Evolutionary conservation across 1,139 yeast species (phyloP), one percentile per base, ranked within the genome.

Genomic region (Candida dubliniensis): DNA sequence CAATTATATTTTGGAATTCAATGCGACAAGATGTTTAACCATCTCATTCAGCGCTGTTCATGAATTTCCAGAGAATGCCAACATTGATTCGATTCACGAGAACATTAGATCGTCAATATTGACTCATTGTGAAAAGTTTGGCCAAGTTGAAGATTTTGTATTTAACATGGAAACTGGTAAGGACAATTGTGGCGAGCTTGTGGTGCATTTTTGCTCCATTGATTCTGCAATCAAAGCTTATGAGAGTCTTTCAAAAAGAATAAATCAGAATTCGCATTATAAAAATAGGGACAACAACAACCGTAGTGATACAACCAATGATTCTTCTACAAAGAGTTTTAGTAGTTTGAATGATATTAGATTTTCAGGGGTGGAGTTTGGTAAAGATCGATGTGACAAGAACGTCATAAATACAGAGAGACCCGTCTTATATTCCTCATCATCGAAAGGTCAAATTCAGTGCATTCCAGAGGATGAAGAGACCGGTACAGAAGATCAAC

Each of bases 191-290:
- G 49, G 61, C 46, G 52, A 49, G 38, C 57, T 54, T 5, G 40
- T 57, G 26, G 58, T 68, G 11, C 77, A 73, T 52, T 74, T 66
- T 46, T 65, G 68, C 12, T 65, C 74, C 2, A 71, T 74, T 18
- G 77, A 72, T 47, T 52, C 73, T 3, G 69, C 74, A 15, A 69
- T 74, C 29, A 66, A 62, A 44, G 54, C 69, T 31, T 71, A 63
- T 46, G 79, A 74, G 51, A 56, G 52, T 47, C 63, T 60, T 46
- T 51, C 54, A 31, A 60, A 61, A 43, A 54, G 61, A 31, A 57
- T 67, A 18, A 18, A 18, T 18, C 23, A 18, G 5, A 18, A 18
- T 5, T 18, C 23, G 5, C 23, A 5, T 18, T 18, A 18, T 18
- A 5, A 18, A 4, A 3, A 5, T 18, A 18, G 5, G 23, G 23